phyloP scores from a whole-genome alignment of 345 rosid species.

The Boechera retrofracta region DNA sequence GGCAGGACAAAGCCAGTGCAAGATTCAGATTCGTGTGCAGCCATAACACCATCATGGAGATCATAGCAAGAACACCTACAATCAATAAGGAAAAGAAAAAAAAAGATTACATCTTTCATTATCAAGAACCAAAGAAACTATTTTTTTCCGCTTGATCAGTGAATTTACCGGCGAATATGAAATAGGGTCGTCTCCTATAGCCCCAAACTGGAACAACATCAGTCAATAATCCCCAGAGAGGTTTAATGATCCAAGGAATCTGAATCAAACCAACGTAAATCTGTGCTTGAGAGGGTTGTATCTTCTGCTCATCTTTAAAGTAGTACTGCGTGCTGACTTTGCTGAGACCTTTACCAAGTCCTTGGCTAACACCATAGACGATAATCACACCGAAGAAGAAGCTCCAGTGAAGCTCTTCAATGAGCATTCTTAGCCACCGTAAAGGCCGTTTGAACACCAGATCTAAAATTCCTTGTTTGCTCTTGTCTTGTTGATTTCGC shows the following conservation, averaged over 20 bases:
- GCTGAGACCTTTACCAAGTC: conserved; percentile 59
- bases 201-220: conserved; percentile 66
- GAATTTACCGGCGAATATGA: conserved; percentile 61
- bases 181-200: conserved; percentile 68
- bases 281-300: conserved; percentile 71
- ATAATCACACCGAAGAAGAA: conserved; percentile 67
- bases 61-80: conserved; percentile 55
- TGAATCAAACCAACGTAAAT: conserved; percentile 56
- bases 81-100: background rate
- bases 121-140: conserved; percentile 24
- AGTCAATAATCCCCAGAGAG: conserved; percentile 75
- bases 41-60: conserved; percentile 63
- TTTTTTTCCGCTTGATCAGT: background rate
- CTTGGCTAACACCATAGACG: conserved; percentile 72
- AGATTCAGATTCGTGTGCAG: conserved; percentile 56
- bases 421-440: conserved; percentile 60
- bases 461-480: conserved; percentile 36
- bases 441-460: conserved; percentile 46
- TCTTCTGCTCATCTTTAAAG: conserved; percentile 72
- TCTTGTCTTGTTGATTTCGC: conserved; percentile 12
- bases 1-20: conserved; percentile 54
- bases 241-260: conserved; percentile 75
- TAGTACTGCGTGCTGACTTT: conserved; percentile 69
- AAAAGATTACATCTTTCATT: conserved; percentile 24
- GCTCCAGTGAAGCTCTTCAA: conserved; percentile 68